Evolutionary conservation across 345 rosid species (phyloP).

Genomic region (Abelmoschus esculentus): DNA sequence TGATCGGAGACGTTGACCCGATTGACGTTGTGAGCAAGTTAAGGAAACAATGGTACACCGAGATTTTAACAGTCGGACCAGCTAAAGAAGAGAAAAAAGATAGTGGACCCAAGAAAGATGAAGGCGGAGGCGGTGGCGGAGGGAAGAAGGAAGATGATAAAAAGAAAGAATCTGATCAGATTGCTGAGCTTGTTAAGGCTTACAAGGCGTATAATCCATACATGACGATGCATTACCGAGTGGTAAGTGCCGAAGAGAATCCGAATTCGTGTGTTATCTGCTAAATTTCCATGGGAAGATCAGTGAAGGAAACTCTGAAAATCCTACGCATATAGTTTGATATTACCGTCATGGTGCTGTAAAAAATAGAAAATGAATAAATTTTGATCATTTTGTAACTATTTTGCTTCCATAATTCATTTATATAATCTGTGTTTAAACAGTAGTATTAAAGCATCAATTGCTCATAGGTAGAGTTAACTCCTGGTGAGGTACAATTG

Average conservation of each 20-base stretch:
- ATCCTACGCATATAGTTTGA: too few species aligned
- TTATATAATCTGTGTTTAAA: too few species aligned
- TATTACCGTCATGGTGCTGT: background rate
- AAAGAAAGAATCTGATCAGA: conserved; percentile 25
- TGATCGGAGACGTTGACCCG: conserved; percentile 50
- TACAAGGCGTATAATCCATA: conserved; percentile 28
- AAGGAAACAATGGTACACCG: conserved; percentile 25
- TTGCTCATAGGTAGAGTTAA: too few species aligned
- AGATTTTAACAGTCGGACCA: conserved; percentile 44
- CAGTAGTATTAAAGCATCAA: too few species aligned
- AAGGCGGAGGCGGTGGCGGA: background rate
- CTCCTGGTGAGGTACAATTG: too few species aligned
- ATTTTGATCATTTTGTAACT: background rate
- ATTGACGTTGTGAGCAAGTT: conserved; percentile 31
- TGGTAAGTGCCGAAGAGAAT: conserved; percentile 38
- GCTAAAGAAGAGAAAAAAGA: conserved; percentile 40
- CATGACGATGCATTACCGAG: conserved; percentile 23
- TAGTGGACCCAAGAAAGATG: conserved; percentile 10
- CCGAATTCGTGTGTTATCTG: conserved; percentile 46
- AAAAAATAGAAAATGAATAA: background rate
- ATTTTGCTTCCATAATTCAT: too few species aligned
- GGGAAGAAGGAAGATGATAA: conserved; percentile 22
- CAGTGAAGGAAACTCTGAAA: background rate
- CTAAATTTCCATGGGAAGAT: conserved; percentile 8
- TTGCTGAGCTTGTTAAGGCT: conserved; percentile 23